Base-by-base conservation (phyloP, 1,284 basidiomycete species). In the Exobasidium cylindrosporum region DNA sequence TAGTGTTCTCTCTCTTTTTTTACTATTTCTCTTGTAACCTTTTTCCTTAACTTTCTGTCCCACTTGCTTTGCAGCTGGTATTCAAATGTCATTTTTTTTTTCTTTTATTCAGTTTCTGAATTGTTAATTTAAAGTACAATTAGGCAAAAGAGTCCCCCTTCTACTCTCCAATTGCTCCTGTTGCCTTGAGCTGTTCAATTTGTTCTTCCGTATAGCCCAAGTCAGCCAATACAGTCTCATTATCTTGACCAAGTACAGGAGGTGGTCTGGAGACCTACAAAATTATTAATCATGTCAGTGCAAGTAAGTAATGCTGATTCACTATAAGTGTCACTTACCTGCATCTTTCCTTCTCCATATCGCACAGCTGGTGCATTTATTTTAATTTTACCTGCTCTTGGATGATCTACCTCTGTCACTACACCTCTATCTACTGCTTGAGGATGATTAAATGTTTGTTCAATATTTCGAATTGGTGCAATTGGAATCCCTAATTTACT, bases 391-490 rank as follows among this genome's bases (percentile, higher is more conserved):
- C 94, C 92, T 5, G 89, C 86, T 45, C 89, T 83, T 28, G 88
- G 87, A 62, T 74, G 78, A 49, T 89, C 83, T 26, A 90, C 82
- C 68, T 88, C 86, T 35, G 85, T 82, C 1, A 85, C 84, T 52
- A 87, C 83, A 40, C 82, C 82, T 35, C 89, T 82, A 7, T 87
- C 88, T 58, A 87, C 74, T 1, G 87, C 90, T 82, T 97, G 94
- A 1, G 92, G 91, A 81, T 97, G 94, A 54, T 73, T 67, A 76
- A 97, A 97, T 0, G 94, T 94, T 77, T 93, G 87, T 54, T 84
- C 79, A 66, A 97, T 91, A 72, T 92, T 89, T 80, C 96, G 95
- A 82, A 97, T 95, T 4, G 74, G 74, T 2, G 74, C 74, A 14
- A 68, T 69, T 3, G 74, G 74, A 28, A 77, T 68, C 7, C 64